Evolutionary conservation across 75 land plant species (phyloP), one percentile per base, ranked within the genome.

Genomic region (Selaginella tamariscina): DNA sequence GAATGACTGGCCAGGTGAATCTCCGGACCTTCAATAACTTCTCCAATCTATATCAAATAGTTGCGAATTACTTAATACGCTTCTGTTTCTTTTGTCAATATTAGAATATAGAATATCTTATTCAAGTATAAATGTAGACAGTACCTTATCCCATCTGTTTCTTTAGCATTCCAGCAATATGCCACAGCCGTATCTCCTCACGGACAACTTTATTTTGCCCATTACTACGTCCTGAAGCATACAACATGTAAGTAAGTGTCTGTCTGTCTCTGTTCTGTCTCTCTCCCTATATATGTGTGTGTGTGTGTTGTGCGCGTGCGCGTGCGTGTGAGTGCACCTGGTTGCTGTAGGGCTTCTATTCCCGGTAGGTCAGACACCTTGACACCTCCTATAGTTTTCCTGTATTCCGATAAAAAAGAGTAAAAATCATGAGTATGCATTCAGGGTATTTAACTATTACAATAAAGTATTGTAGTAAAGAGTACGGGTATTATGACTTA

Each of bases 151-250:
- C 99, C 99, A 95, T 30, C 70, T 82, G 11, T 80, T 55, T 89
- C 87, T 32, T 56, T 77, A 32, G 70, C 24, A 70, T 87, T 90
- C 99, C 99, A 95, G 27, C 91, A 72, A 69, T 95, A 95, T 1
- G 99, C 99, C 23, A 95, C 89, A 66, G 88, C 99, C 81, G 78
- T 89, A 73, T 90, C 96, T 24, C 99, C 99, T 90, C 99, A 67
- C 99, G 76, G 1, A 95, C 73, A 62, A 91, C 68, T 70, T 80
- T 83, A 30, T 87, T 87, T 68, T 90, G 96, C 13, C 98, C 96
- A 74, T 85, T 75, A 66, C 72, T 75, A 18, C 76, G 74, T 31
- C 98, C 96, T 94, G 77, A 39, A 26, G 59, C 29, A 29, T 28
- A 31, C 2, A 32, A 15, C 26, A 32, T 9, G 29, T 15, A 23